phyloP scores from a whole-genome alignment of 768 basidiomycete genomes.

The Daedalea quercina region DNA sequence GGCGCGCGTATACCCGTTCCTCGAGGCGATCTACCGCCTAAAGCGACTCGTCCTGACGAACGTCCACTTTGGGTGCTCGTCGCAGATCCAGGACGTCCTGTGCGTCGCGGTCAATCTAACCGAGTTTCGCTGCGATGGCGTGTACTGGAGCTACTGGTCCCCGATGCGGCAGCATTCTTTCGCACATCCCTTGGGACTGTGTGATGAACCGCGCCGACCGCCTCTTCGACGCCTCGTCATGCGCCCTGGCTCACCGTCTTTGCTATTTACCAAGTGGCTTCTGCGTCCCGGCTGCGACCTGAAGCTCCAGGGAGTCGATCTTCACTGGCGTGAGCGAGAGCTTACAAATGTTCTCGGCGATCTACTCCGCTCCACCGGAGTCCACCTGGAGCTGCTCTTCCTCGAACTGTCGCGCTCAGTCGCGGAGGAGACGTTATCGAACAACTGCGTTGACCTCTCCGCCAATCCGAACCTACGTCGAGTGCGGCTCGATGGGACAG shows the following conservation, averaged over 20 bases:
- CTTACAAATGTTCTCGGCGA: constrained; percentile 6
- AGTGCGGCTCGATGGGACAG: constrained; percentile 10
- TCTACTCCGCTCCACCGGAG: constrained; percentile 9
- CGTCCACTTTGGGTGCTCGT: constrained; percentile 12
- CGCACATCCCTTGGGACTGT: not conserved
- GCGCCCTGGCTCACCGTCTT: constrained; percentile 10
- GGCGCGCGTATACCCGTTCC: not conserved
- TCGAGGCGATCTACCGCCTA: constrained; percentile 4
- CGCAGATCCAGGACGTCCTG: constrained; percentile 8
- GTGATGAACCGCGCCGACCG: not conserved
- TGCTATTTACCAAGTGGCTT: constrained; percentile 8
- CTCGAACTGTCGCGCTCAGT: constrained; percentile 4
- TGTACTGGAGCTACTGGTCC: constrained; percentile 7
- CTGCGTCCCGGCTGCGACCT: constrained; percentile 3
- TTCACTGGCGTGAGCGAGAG: constrained; percentile 11
- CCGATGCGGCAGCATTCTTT: not conserved
- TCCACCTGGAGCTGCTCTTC: constrained; percentile 9
- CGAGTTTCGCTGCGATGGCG: constrained; percentile 11
- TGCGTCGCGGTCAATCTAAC: constrained; percentile 5
- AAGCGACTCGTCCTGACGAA: constrained; percentile 10
- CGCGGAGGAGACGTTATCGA: not conserved
- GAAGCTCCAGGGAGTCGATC: constrained; percentile 5
- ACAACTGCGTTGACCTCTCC: constrained; percentile 1
- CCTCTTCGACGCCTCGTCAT: constrained; percentile 9
- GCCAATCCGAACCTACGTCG: constrained; percentile 6